phyloP scores from a whole-genome alignment of 1,139 yeast genomes.

The Geotrichum phurueaensis region DNA sequence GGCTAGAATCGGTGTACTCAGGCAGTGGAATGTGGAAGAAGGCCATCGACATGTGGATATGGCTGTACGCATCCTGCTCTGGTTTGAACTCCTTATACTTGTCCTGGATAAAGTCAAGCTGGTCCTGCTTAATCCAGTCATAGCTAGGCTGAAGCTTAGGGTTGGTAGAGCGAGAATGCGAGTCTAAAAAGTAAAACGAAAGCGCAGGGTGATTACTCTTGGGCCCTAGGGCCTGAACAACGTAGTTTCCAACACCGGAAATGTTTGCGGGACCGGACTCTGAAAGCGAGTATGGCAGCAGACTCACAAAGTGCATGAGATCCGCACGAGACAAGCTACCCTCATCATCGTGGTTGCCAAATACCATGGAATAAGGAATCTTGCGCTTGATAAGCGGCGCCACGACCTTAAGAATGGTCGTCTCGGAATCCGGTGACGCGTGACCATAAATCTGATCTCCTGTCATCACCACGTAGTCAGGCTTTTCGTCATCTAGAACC shows the following conservation, averaged over 20 bases:
- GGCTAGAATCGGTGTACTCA: constrained; percentile 52
- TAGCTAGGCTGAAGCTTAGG: constrained; percentile 71
- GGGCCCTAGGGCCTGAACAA: constrained; percentile 45
- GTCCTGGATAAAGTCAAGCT: constrained; percentile 54
- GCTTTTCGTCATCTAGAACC: constrained; percentile 65
- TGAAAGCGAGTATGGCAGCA: constrained; percentile 64
- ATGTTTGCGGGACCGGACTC: constrained; percentile 56
- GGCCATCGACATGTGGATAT: constrained; percentile 65
- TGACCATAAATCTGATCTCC: constrained; percentile 83
- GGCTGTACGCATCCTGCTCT: constrained; percentile 37
- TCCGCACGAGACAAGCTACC: constrained; percentile 58
- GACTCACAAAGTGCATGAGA: constrained; percentile 50
- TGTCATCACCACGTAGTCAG: constrained; percentile 74
- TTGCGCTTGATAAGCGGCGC: constrained; percentile 58
- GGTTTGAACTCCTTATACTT: constrained; percentile 37
- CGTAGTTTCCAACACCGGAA: constrained; percentile 78
- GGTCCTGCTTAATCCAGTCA: constrained; percentile 77
- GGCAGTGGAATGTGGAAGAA: constrained; percentile 92
- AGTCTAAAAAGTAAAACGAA: constrained; percentile 70
- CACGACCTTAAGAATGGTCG: constrained; percentile 71
- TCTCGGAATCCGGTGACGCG: constrained; percentile 66
- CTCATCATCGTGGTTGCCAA: constrained; percentile 84
- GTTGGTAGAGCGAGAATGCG: constrained; percentile 63
- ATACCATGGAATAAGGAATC: constrained; percentile 74
- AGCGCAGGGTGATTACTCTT: constrained; percentile 44